Evolutionary conservation across 257 asterid genomes (phyloP).

Genomic region (Forsythia suspensa): DNA sequence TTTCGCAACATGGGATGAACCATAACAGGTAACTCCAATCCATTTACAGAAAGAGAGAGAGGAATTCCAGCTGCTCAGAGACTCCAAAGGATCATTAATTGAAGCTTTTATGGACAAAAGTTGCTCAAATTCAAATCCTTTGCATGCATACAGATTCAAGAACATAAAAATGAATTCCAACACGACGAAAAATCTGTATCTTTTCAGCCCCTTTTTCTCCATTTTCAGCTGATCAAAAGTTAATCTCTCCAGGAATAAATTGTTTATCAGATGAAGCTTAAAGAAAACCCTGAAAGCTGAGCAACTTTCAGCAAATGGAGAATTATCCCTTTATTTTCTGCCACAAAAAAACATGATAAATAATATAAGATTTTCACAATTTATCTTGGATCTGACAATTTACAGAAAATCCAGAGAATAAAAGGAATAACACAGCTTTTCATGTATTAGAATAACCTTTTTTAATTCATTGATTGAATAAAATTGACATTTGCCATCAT

Average conservation of each 20-base stretch:
- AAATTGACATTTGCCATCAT: slow-evolving; percentile 28
- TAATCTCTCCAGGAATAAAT: slow-evolving; percentile 4
- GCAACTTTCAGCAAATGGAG: slow-evolving; percentile 27
- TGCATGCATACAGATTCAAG: slow-evolving; percentile 40
- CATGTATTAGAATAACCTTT: slow-evolving; percentile 31
- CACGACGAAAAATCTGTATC: slow-evolving; percentile 17
- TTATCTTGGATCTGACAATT: slow-evolving; percentile 53
- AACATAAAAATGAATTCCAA: slow-evolving; percentile 29
- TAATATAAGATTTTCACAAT: slow-evolving; percentile 21
- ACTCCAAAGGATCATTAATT: slow-evolving; percentile 43
- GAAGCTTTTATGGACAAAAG: slow-evolving; percentile 57
- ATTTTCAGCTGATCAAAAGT: slow-evolving; percentile 23
- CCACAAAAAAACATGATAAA: slow-evolving; percentile 22
- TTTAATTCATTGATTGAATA: slow-evolving; percentile 19
- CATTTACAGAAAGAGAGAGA: slow-evolving; percentile 62
- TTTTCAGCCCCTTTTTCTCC: slow-evolving; percentile 31
- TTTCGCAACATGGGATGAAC: slow-evolving; percentile 50
- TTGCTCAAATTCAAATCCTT: slow-evolving; percentile 43
- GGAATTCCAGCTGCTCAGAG: slow-evolving; percentile 60
- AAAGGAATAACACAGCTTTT: slow-evolving; percentile 39
- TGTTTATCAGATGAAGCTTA: neutral
- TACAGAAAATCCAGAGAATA: slow-evolving; percentile 2
- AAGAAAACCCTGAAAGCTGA: slow-evolving; percentile 22
- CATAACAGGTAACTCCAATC: slow-evolving; percentile 67
- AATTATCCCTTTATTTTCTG: slow-evolving; percentile 41